phyloP scores from a whole-genome alignment of 768 basidiomycete genomes.

The Collybia sordida region DNA sequence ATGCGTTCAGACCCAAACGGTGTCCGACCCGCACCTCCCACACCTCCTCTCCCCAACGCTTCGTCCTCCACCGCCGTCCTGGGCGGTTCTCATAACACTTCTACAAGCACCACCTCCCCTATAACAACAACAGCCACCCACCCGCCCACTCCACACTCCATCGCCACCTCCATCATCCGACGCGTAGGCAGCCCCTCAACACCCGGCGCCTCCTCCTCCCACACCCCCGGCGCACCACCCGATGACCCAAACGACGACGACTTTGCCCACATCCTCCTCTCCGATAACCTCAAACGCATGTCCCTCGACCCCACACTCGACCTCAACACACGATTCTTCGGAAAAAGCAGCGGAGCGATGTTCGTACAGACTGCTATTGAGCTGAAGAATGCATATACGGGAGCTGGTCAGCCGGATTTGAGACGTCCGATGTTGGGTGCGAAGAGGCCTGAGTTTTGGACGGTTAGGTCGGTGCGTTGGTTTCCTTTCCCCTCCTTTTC shows the following conservation, averaged over 20 bases:
- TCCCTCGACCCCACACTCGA: constrained; percentile 29
- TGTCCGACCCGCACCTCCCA: not conserved
- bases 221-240: not conserved
- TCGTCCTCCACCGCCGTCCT: no score
- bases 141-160: constrained; percentile 17
- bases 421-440: constrained; percentile 12
- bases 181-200: constrained; percentile 19
- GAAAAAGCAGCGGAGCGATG: constrained; percentile 56
- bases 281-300: constrained; percentile 34
- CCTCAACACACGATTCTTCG: constrained; percentile 47
- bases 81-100: no score
- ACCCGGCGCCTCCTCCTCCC: no score
- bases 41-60: no score
- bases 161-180: constrained; percentile 35
- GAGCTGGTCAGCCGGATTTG: constrained; percentile 23
- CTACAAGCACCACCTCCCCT: not conserved
- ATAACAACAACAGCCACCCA: not conserved
- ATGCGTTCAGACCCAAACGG: not conserved
- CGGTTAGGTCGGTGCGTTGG: constrained; percentile 29
- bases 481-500: not conserved
- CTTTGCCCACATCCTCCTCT: constrained; percentile 26
- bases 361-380: constrained; percentile 55
- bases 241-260: constrained; percentile 36
- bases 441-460: constrained; percentile 39
- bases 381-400: constrained; percentile 56